Conservation (phyloP, 2,329 filamentous ascomycete genomes). For the Sarocladium strictum region DNA sequence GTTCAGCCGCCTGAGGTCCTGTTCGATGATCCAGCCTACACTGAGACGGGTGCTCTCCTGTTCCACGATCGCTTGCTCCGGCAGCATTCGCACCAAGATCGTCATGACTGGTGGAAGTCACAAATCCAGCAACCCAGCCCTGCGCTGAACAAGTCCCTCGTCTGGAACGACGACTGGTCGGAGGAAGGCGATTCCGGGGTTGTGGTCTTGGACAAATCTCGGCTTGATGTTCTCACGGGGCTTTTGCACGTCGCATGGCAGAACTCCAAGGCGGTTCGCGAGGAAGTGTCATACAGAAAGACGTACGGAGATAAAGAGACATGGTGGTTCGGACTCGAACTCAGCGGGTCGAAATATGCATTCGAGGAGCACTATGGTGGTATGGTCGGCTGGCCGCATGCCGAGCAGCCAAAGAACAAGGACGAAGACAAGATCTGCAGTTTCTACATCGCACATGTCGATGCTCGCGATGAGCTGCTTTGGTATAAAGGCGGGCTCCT, state of each 20-base stretch:
- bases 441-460: conserved; percentile 35
- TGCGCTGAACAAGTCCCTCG: conserved; percentile 26
- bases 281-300: conserved; percentile 33
- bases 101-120: conserved; percentile 31
- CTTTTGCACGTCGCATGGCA: conserved; percentile 39
- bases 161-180: conserved; percentile 33
- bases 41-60: conserved; percentile 26
- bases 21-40: conserved; percentile 24
- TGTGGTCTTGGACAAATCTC: conserved; percentile 34
- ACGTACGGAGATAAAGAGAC: conserved; percentile 40
- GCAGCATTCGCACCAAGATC: conserved; percentile 25
- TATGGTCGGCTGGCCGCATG: conserved; percentile 28
- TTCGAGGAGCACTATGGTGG: conserved; percentile 36
- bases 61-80: conserved; percentile 37
- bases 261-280: conserved; percentile 32
- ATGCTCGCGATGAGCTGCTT: conserved; percentile 28
- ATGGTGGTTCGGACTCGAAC: conserved; percentile 39
- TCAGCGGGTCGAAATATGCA: conserved; percentile 29
- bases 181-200: conserved; percentile 37
- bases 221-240: conserved; percentile 29
- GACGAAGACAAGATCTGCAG: conserved; percentile 28
- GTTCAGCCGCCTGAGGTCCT: conserved; percentile 28
- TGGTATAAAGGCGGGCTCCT: conserved; percentile 39
- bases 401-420: background rate
- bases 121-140: conserved; percentile 29